phyloP scores from a whole-genome alignment of 148 eudicot species.

The Rhododendron ovatum region DNA sequence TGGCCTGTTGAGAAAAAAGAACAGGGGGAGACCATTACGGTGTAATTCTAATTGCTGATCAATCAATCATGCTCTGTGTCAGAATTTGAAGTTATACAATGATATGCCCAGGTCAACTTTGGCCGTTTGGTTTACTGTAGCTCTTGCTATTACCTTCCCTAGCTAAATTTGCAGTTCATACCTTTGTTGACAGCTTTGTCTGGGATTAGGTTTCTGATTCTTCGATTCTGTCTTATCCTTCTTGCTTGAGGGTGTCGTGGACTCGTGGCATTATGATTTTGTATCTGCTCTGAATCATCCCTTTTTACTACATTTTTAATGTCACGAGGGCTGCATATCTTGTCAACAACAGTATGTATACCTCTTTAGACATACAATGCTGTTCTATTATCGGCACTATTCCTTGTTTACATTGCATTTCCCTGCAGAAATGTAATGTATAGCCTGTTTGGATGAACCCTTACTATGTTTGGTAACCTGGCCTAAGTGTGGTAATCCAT shows the following conservation, averaged over 20 bases:
- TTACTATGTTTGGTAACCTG: not conserved
- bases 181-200: not conserved
- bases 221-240: not conserved
- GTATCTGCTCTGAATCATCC: not conserved
- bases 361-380: not conserved
- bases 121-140: not conserved
- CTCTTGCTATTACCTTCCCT: not conserved
- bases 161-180: not conserved
- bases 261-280: not conserved
- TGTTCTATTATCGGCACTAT: not conserved
- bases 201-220: not conserved
- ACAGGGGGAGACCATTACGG: not conserved
- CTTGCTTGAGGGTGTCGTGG: not conserved
- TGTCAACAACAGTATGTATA: not conserved
- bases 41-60: not conserved
- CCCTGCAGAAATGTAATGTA: not conserved
- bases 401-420: not conserved
- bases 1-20: not conserved
- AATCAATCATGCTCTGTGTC: not conserved
- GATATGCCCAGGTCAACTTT: not conserved
- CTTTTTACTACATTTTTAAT: not conserved
- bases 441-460: not conserved
- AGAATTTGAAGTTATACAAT: not conserved
- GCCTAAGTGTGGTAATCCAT: not conserved
- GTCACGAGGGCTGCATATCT: not conserved